phyloP scores from a whole-genome alignment of 2,329 filamentous ascomycete species.

The Beauveria medogensis region DNA sequence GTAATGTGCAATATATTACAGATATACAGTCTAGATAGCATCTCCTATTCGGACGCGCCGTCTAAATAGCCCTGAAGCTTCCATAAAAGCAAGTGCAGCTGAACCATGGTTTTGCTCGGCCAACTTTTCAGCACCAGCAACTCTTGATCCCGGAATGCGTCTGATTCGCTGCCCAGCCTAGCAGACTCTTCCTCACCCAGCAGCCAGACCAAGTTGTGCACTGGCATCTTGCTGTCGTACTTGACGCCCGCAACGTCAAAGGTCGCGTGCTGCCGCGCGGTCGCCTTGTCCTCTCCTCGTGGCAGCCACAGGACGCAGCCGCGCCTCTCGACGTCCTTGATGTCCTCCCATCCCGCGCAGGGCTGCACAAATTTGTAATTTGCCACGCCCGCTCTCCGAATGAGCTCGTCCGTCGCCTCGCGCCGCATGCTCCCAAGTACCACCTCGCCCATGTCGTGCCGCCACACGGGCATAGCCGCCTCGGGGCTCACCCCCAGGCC shows the following conservation, averaged over 20 bases:
- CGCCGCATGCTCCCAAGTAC: conserved; percentile 44
- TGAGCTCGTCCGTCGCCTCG: conserved; percentile 37
- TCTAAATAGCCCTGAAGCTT: conserved; percentile 47
- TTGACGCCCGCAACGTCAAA: conserved; percentile 30
- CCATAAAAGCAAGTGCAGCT: conserved; percentile 47
- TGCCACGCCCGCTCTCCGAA: conserved; percentile 26
- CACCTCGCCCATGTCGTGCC: conserved; percentile 47
- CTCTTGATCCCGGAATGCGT: conserved; percentile 27
- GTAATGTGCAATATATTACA: neutral
- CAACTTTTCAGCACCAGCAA: conserved; percentile 35
- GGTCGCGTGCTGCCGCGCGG: conserved; percentile 35
- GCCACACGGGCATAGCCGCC: conserved; percentile 29
- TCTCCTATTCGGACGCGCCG: neutral
- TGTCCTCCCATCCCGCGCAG: conserved; percentile 36
- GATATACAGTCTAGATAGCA: neutral
- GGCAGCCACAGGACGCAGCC: conserved; percentile 40
- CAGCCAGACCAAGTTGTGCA: conserved; percentile 45
- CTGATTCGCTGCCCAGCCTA: conserved; percentile 28
- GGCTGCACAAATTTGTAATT: conserved; percentile 33
- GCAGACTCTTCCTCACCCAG: conserved; percentile 40
- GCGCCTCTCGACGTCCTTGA: conserved; percentile 29
- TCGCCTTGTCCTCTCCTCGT: conserved; percentile 7
- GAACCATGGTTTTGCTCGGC: conserved; percentile 30
- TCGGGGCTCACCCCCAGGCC: conserved; percentile 8
- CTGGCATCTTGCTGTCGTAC: conserved; percentile 32